Conservation (phyloP, 495 filamentous ascomycete genomes). For the Neurospora terricola region DNA sequence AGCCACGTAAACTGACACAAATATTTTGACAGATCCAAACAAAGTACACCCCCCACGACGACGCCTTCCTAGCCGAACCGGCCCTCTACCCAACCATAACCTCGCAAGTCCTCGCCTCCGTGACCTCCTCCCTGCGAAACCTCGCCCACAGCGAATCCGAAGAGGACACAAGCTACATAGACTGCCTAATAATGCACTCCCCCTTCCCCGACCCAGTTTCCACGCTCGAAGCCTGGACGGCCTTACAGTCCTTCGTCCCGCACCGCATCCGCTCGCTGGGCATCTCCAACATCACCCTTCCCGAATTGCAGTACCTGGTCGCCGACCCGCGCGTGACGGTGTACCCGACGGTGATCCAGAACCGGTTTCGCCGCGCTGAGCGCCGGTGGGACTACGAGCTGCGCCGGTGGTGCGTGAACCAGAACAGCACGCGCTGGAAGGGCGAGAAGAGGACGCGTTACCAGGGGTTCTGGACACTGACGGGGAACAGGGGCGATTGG, state of each 20-base stretch:
- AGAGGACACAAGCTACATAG: slow-evolving; percentile 46
- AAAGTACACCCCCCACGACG: slow-evolving; percentile 58
- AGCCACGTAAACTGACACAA: background rate
- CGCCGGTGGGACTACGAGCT: slow-evolving; percentile 52
- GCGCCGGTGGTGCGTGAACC: slow-evolving; percentile 45
- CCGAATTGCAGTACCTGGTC: slow-evolving; percentile 42
- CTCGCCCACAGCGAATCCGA: slow-evolving; percentile 30
- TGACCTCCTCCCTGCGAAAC: slow-evolving; percentile 60
- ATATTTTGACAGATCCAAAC: slow-evolving; percentile 56
- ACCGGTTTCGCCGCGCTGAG: slow-evolving; percentile 54
- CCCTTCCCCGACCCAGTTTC: slow-evolving; percentile 47
- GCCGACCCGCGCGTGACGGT: slow-evolving; percentile 9
- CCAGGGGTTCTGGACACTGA: slow-evolving; percentile 75
- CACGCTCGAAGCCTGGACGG: slow-evolving; percentile 55
- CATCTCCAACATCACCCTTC: slow-evolving; percentile 56
- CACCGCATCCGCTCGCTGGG: slow-evolving; percentile 53
- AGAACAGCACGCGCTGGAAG: background rate
- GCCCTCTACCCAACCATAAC: slow-evolving; percentile 43
- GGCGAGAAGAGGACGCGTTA: slow-evolving; percentile 49
- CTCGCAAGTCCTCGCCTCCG: slow-evolving; percentile 54
- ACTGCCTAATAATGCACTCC: slow-evolving; percentile 64
- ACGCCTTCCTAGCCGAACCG: slow-evolving; percentile 50
- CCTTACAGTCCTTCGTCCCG: slow-evolving; percentile 56
- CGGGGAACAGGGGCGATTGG: slow-evolving; percentile 52
- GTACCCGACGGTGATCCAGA: slow-evolving; percentile 58